A percentile compares a stretch with the other conserved stretches of the same genome.
phyloP scores from a whole-genome alignment of 306 rosid species.

The Sphenostylis stenocarpa region DNA sequence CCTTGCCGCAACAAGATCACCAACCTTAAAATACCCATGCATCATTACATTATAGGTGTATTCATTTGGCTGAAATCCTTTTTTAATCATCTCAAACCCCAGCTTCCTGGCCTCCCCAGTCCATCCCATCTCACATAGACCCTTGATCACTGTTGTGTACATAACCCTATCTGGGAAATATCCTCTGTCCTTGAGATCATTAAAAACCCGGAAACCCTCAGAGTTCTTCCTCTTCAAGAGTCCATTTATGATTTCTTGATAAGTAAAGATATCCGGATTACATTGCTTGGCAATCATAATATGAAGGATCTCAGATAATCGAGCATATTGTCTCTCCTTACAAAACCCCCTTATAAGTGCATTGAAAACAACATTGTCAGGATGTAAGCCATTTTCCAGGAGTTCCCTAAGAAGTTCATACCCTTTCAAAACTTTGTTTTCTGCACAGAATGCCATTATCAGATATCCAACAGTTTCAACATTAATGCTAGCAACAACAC shows the following conservation, averaged over 20 bases:
- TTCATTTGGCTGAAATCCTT: constrained; percentile 67
- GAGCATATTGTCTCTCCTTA: constrained; percentile 43
- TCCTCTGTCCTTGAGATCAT: constrained; percentile 79
- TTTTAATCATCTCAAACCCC: constrained; percentile 81
- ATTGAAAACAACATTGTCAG: constrained; percentile 52
- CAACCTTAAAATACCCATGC: constrained; percentile 50
- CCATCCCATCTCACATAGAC: constrained; percentile 49
- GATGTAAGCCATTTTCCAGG: constrained; percentile 57
- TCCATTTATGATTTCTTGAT: constrained; percentile 62
- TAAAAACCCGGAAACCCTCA: constrained; percentile 58
- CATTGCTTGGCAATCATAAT: constrained; percentile 55
- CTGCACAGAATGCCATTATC: constrained; percentile 60
- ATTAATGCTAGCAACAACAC: constrained; percentile 47
- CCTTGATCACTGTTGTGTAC: constrained; percentile 73
- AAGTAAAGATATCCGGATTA: constrained; percentile 52
- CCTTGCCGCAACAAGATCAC: constrained; percentile 50
- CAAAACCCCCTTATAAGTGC: constrained; percentile 56
- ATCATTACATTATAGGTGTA: constrained; percentile 58
- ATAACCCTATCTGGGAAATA: constrained; percentile 65
- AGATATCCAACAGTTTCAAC: constrained; percentile 61
- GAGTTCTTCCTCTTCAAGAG: constrained; percentile 43
- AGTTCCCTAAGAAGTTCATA: constrained; percentile 65
- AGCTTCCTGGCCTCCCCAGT: constrained; percentile 69
- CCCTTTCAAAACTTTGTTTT: constrained; percentile 46
- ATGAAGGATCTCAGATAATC: constrained; percentile 69